phyloP scores from a whole-genome alignment of 306 rosid genomes.

The Vigna reflexopilosa region DNA sequence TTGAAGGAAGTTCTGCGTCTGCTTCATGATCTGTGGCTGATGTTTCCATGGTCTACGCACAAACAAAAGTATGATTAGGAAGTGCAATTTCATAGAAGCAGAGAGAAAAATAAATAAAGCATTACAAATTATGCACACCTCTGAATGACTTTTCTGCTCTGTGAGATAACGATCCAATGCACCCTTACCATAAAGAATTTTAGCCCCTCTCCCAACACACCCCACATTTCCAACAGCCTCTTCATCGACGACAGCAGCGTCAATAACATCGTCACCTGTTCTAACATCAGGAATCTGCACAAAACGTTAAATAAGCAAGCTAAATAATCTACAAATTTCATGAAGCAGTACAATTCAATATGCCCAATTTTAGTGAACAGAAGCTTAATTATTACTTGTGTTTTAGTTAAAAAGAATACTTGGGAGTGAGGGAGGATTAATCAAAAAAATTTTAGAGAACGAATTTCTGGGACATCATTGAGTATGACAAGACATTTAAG shows the following conservation, averaged over 20 bases:
- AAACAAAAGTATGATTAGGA: constrained; percentile 39
- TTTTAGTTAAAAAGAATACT: not conserved
- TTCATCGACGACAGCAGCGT: constrained; percentile 87
- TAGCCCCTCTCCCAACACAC: constrained; percentile 62
- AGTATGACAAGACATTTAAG: no score
- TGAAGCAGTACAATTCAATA: constrained; percentile 4
- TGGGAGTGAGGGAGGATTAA: not conserved
- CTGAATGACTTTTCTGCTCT: constrained; percentile 53
- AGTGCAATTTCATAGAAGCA: not conserved
- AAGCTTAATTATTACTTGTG: not conserved
- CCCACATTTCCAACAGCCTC: constrained; percentile 69
- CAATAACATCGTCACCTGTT: constrained; percentile 74
- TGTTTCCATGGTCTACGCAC: constrained; percentile 47
- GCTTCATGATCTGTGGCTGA: constrained; percentile 67
- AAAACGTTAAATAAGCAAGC: constrained; percentile 16
- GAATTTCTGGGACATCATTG: no score
- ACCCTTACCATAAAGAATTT: constrained; percentile 81
- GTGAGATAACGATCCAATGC: constrained; percentile 77
- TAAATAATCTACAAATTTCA: not conserved
- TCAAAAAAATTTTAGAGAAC: not conserved
- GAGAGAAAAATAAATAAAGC: not conserved
- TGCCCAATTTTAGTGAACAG: not conserved
- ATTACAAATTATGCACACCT: constrained; percentile 51
- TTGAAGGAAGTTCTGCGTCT: constrained; percentile 73
- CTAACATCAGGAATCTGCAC: constrained; percentile 88